A percentile compares a stretch with the other conserved stretches of the same genome.
Conservation (phyloP, 208 protist species). For the Crithidia sp. region DNA sequence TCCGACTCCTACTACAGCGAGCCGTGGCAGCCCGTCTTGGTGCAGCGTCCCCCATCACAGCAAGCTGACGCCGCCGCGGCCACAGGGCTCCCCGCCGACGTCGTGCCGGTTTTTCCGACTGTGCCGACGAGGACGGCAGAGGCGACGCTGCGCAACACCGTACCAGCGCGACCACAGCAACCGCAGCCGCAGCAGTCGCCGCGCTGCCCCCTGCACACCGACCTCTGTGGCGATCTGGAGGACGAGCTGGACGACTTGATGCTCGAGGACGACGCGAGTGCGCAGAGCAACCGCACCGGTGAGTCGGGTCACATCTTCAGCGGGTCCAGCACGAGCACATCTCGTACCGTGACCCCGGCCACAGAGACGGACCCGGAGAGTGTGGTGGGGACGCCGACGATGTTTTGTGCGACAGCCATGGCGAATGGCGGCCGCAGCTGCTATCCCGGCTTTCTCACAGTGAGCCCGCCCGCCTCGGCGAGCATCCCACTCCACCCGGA, state of each 20-base stretch:
- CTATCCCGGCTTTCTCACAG: neutral
- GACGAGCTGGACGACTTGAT: conserved; percentile 30
- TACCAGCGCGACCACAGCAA: neutral
- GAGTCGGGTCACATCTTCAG: conserved; percentile 19
- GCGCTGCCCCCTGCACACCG: neutral
- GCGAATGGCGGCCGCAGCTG: neutral
- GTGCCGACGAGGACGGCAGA: too few species aligned
- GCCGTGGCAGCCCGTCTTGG: conserved; percentile 37
- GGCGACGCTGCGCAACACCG: neutral
- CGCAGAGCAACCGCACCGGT: conserved; percentile 1
- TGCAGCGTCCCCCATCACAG: neutral
- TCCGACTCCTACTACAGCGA: conserved; percentile 29
- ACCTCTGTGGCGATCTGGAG: conserved; percentile 13
- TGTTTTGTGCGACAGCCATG: neutral
- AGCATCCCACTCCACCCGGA: conserved; percentile 4
- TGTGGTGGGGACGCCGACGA: neutral
- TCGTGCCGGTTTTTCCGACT: neutral
- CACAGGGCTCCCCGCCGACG: neutral
- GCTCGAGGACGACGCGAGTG: conserved; percentile 16
- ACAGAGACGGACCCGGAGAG: conserved; percentile 11
- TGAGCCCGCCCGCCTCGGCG: neutral
- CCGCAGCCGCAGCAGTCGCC: neutral
- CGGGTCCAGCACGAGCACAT: conserved; percentile 11
- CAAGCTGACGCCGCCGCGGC: neutral
- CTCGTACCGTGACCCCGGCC: conserved; percentile 3